Percentiles rank a stretch among this genome's conserved stretches.
Evolutionary conservation across 352 stramenopile species (phyloP).

Genomic region (Globisporangium acanthophoron): DNA sequence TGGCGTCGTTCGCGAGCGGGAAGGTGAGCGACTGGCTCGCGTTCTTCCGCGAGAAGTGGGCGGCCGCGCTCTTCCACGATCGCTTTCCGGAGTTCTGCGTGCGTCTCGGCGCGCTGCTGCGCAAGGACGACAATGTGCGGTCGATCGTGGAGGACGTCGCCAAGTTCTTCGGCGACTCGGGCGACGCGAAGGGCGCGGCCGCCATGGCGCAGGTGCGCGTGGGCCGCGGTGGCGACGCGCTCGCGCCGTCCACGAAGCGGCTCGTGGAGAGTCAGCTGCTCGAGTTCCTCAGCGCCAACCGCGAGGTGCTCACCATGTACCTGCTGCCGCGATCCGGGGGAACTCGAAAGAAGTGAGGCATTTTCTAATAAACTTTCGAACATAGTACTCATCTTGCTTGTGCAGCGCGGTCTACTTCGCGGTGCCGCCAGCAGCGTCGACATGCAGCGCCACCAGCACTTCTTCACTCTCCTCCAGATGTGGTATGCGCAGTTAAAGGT

Average conservation of each 20-base stretch:
- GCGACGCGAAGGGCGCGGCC: constrained; percentile 57
- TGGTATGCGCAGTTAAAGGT: constrained; percentile 1
- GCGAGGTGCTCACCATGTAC: constrained; percentile 82
- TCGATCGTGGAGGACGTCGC: constrained; percentile 56
- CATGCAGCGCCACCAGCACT: not conserved
- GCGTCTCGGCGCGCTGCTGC: constrained; percentile 44
- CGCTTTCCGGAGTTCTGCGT: constrained; percentile 70
- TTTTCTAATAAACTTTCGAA: too few species aligned
- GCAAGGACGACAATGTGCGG: constrained; percentile 66
- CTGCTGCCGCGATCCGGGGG: constrained; percentile 35
- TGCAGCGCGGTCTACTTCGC: constrained; percentile 16
- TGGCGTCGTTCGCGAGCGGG: constrained; percentile 62
- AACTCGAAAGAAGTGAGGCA: not conserved
- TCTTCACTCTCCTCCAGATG: not conserved
- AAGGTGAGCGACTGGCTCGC: constrained; percentile 79
- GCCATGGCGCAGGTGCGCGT: constrained; percentile 60
- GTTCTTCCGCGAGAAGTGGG: constrained; percentile 82
- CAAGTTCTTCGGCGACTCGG: constrained; percentile 55
- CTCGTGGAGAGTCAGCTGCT: constrained; percentile 75
- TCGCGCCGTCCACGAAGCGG: constrained; percentile 66
- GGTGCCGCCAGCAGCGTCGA: not conserved
- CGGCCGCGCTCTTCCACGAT: constrained; percentile 69
- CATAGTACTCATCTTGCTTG: not conserved
- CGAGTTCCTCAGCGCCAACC: constrained; percentile 68
- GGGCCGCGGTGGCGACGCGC: constrained; percentile 41